These are phyloP conservation scores for Paxillus ammoniavirescens DNA, from an alignment of 768 basidiomycete genomes.

Conservation along the genomic window DNA sequence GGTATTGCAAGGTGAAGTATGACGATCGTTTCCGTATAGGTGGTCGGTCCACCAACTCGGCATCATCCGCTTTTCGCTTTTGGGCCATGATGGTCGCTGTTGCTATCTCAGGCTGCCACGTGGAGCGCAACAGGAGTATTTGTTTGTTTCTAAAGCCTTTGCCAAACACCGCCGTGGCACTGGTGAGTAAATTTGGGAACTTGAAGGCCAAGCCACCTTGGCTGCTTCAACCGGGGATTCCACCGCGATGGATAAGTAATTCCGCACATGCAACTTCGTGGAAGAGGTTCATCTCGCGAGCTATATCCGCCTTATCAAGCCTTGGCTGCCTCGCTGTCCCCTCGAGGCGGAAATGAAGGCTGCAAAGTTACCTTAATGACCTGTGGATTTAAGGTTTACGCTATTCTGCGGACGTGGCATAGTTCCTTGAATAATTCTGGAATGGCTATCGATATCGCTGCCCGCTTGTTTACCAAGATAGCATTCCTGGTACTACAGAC, in stretches of 20 bases:
- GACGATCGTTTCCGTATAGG: conserved; percentile 4
- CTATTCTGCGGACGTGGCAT: background rate
- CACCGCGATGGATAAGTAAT: too few relatives aligned
- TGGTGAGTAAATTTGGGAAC: too few relatives aligned
- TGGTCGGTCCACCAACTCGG: conserved; percentile 5
- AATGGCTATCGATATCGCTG: background rate
- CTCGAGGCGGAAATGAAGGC: conserved; percentile 21
- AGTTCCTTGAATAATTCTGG: conserved; percentile 3
- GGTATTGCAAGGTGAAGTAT: conserved; percentile 17
- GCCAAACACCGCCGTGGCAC: conserved; percentile 23
- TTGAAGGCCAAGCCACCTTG: too few relatives aligned
- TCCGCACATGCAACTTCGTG: background rate
- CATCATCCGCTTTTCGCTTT: conserved; percentile 27
- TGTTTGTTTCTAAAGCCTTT: conserved; percentile 21
- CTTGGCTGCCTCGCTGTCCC: conserved; percentile 19
- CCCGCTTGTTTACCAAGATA: background rate
- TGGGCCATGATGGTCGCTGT: conserved; percentile 15
- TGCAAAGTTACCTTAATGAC: conserved; percentile 2
- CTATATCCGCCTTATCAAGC: conserved; percentile 1
- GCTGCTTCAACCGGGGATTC: background rate
- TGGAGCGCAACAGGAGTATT: background rate
- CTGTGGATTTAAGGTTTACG: conserved; percentile 9
- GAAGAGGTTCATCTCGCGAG: conserved; percentile 2
- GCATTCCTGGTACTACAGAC: background rate
- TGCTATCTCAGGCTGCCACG: background rate